Percentiles rank a stretch among this genome's conserved stretches.
Conservation (phyloP, 2,329 filamentous ascomycete species). For the Talaromyces sp. region DNA sequence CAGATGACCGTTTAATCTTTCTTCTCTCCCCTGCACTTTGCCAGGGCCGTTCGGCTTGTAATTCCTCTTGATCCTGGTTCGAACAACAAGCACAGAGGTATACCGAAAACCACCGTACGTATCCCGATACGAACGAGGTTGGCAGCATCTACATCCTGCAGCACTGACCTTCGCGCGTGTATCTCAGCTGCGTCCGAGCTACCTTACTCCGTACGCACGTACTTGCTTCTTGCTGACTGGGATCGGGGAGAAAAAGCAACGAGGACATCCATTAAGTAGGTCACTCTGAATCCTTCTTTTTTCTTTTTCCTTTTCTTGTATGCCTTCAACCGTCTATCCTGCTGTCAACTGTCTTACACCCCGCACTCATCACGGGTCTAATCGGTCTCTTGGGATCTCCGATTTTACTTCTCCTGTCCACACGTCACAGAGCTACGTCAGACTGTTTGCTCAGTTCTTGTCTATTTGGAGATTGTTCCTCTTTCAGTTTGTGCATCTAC, state of each 20-base stretch:
- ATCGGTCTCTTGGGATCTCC: background rate
- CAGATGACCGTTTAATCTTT: background rate
- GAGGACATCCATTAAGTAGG: background rate
- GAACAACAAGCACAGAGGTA: background rate
- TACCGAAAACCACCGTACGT: background rate
- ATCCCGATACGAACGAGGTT: background rate
- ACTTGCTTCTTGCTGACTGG: background rate
- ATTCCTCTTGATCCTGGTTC: background rate
- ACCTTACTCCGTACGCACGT: background rate
- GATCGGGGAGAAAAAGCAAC: background rate
- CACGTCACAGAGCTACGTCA: background rate
- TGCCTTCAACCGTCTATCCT: background rate
- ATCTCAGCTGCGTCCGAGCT: slow-evolving; percentile 2
- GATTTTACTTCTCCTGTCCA: background rate
- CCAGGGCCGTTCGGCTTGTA: background rate
- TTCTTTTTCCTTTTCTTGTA: background rate
- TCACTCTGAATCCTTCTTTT: background rate
- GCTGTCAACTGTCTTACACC: background rate
- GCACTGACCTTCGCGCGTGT: slow-evolving; percentile 1
- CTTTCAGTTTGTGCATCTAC: background rate
- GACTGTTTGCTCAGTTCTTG: background rate
- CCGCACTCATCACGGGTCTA: background rate
- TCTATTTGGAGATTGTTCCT: background rate
- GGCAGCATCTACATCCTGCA: background rate
- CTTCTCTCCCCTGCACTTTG: background rate